Evolutionary conservation across 371 early-diverging fungal genomes (phyloP), one percentile per base, ranked within the genome.

Genomic region (Gilbertella persicaria): DNA sequence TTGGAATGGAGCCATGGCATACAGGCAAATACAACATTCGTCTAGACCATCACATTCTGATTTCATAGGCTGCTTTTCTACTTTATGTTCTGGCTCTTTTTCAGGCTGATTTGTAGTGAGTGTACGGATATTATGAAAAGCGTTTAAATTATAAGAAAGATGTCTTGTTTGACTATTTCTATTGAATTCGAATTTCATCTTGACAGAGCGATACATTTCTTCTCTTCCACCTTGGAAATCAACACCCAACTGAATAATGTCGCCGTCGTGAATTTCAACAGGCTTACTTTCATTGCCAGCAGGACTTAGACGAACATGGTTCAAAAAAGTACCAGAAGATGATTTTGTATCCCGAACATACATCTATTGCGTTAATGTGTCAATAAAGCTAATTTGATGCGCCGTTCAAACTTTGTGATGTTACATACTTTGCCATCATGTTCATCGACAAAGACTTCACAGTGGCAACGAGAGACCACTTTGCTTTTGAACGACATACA

Each of bases 11-110:
- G 87, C 87, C 54, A 96, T 84, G 43, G 89, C 79, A 62, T 88
- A 91, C 38, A 97, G 80, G 70, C 98, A 97, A 57, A 97, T 97
- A 67, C 96, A 95, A 71, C 98, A 97, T 64, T 97, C 98, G 49
- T 75, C 79, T 1, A 71, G 40, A 13, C 38, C 49, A 36, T 43
- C 40, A 40, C 17, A 12, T 23, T 26, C 14, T 39, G 28, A 13
- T 39, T 44, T 21, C 25, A 17, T 17, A 3, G 28, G 43, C 45
- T 48, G 21, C 33, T 23, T 24, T 58, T 46, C n/a, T n/a, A n/a
- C n/a, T n/a, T n/a, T n/a, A n/a, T 39, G 41, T 36, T 58, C 44
- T 36, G 29, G 20, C 28, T 42, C 50, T 35, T 14, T 42, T 38
- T 45, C n/a, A n/a, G n/a, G n/a, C n/a, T n/a, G n/a, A n/a, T n/a